A percentile compares a stretch with the other conserved stretches of the same genome.
phyloP scores from a whole-genome alignment of 257 asterid genomes.

The Penstemon newberryi region DNA sequence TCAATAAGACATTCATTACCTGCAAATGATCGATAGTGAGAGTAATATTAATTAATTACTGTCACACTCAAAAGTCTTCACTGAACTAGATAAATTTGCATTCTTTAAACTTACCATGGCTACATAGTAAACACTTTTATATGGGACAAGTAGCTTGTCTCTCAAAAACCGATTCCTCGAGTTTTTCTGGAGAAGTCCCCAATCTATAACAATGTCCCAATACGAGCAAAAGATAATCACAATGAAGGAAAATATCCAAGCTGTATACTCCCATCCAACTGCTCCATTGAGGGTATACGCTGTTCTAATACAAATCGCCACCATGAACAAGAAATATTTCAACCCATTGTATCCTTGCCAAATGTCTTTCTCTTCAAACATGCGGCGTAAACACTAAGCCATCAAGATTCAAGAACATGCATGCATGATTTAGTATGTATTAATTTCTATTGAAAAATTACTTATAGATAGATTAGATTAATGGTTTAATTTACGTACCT shows the following conservation, averaged over 20 bases:
- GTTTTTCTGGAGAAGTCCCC: constrained; percentile 58
- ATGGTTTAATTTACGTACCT: constrained; percentile 34
- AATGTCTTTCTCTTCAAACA: constrained; percentile 52
- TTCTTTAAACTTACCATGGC: constrained; percentile 50
- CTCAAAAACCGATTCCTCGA: constrained; percentile 58
- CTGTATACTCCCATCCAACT: constrained; percentile 39
- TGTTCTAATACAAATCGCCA: constrained; percentile 53
- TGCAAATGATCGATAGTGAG: constrained; percentile 16
- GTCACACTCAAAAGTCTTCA: neutral
- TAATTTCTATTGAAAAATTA: neutral
- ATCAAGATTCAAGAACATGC: neutral
- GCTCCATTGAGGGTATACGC: constrained; percentile 37
- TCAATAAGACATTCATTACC: constrained; percentile 48
- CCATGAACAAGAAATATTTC: constrained; percentile 45
- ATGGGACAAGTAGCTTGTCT: constrained; percentile 61
- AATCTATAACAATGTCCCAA: constrained; percentile 60
- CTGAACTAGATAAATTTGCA: neutral
- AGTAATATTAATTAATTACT: neutral
- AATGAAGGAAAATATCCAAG: constrained; percentile 37
- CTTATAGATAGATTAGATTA: neutral
- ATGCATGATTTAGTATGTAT: neutral
- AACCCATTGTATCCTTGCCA: constrained; percentile 54
- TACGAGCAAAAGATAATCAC: constrained; percentile 47
- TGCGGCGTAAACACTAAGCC: constrained; percentile 50
- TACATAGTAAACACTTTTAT: constrained; percentile 44